phyloP scores from a whole-genome alignment of 2,329 filamentous ascomycete genomes.

The Monosporascus ibericus region DNA sequence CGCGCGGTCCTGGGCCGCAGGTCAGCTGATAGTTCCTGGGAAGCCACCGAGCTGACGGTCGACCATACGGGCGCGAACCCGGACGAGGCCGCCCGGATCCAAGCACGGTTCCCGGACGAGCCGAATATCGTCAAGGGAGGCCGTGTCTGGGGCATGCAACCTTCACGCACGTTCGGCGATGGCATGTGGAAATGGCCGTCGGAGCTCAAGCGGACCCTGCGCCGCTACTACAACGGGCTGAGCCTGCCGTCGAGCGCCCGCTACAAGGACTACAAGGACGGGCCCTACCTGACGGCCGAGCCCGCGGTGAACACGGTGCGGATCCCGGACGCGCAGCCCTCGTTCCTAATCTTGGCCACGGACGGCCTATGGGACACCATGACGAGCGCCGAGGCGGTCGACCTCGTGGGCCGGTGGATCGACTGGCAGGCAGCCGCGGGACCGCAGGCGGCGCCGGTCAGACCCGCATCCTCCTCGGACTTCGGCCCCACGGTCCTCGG shows the following conservation, averaged over 20 bases:
- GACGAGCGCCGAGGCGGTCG: conserved; percentile 50
- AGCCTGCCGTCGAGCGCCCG: conserved; percentile 30
- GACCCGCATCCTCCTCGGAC: neutral
- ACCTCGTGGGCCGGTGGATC: conserved; percentile 51
- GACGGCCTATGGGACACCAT: conserved; percentile 64
- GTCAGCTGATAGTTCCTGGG: conserved; percentile 40
- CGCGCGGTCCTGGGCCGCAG: conserved; percentile 55
- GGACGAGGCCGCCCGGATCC: conserved; percentile 49
- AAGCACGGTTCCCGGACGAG: conserved; percentile 56
- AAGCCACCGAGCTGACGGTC: conserved; percentile 47
- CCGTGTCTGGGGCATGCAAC: conserved; percentile 53
- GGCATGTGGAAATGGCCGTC: conserved; percentile 61
- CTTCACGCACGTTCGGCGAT: conserved; percentile 65
- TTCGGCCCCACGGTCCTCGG: conserved; percentile 20
- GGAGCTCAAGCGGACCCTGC: conserved; percentile 37
- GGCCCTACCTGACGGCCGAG: conserved; percentile 63
- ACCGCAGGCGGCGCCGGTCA: neutral
- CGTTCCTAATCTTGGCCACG: conserved; percentile 60
- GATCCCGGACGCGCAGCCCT: conserved; percentile 38
- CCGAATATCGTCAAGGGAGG: conserved; percentile 50
- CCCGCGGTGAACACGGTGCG: conserved; percentile 55
- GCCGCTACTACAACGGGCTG: conserved; percentile 41
- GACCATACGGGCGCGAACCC: conserved; percentile 63
- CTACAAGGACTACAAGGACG: conserved; percentile 41
- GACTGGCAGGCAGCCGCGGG: conserved; percentile 22